phyloP scores from a whole-genome alignment of 2,329 filamentous ascomycete species.

The Pyrenophora teres region DNA sequence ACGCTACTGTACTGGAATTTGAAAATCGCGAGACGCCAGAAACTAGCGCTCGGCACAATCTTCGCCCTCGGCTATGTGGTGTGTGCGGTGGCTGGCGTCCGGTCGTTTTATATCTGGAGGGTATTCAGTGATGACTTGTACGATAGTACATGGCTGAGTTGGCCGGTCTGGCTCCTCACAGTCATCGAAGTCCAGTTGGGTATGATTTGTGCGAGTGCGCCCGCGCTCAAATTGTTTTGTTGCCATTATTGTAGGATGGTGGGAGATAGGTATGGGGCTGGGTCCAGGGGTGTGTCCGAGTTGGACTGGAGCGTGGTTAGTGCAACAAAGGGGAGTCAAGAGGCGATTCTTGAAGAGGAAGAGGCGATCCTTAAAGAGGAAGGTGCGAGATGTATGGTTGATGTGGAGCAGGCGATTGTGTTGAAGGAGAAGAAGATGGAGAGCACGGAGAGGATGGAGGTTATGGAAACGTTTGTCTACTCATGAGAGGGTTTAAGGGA shows the following conservation, averaged over 20 bases:
- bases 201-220: conserved; percentile 22
- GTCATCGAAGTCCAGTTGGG: conserved; percentile 26
- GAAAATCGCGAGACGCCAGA: conserved; percentile 23
- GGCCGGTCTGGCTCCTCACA: conserved; percentile 17
- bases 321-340: background rate
- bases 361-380: background rate
- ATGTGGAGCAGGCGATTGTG: conserved; percentile 2
- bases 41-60: conserved; percentile 21
- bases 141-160: conserved; percentile 23
- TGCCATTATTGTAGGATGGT: conserved; percentile 5
- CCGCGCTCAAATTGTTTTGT: conserved; percentile 25
- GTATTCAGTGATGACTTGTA: conserved; percentile 21
- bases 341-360: background rate
- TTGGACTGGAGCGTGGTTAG: background rate
- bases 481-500: background rate
- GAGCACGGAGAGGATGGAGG: background rate
- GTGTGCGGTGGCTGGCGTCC: conserved; percentile 13
- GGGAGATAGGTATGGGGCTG: background rate
- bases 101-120: conserved; percentile 13
- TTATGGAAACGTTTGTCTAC: background rate
- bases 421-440: background rate
- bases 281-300: background rate
- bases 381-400: background rate
- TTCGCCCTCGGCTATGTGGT: conserved; percentile 23
- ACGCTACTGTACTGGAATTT: conserved; percentile 28